Base-by-base conservation (phyloP, 1,139 yeast species). In the Pichia sp. region DNA sequence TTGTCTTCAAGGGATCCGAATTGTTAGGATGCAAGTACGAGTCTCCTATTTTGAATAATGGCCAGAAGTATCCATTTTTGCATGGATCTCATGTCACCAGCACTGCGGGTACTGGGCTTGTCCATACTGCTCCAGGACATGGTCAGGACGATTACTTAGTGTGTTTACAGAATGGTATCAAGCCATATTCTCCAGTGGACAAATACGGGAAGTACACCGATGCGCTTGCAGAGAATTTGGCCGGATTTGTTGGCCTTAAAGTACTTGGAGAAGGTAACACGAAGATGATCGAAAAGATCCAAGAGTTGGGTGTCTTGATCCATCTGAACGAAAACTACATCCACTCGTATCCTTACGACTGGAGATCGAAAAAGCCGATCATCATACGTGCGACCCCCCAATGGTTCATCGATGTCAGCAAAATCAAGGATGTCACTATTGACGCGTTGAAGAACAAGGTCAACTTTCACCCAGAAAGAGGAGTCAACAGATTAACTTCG, bases 111-210 rank as follows among this genome's bases (percentile, higher is more conserved):
- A 90, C 99, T 0, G 99, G 99, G 1, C 73, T 95, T 16, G 99
- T 93, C 1, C 99, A 93, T 66, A 88, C 91, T 17, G 98, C 99
- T 0, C 98, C 99, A 1, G 98, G 97, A 0, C 99, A 93, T 69
- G 99, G 99, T 63, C 83, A 85, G 64, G 99, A 95, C 61, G 99
- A 93, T 73, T 92, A 89, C 67, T 65, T 85, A 29, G 76, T 87
- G 34, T 95, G 96, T 30, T 71, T 78, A 56, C 71, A 75, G 27
- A 73, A 86, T 59, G 75, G 75, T 0, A 75, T 95, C 36, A 75
- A 71, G 9, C 80, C 89, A 0, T 79, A 75, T 58, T 89, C 97
- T 0, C 89, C 93, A 0, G 95, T 93, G 2, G 91, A 93, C 66
- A 80, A 79, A 55, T 72, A 75, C 54, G 99, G 99, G 0, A 75